These are phyloP conservation scores for Cucurbita maxima DNA, from an alignment of 306 rosid genomes.

Conservation along the genomic window DNA sequence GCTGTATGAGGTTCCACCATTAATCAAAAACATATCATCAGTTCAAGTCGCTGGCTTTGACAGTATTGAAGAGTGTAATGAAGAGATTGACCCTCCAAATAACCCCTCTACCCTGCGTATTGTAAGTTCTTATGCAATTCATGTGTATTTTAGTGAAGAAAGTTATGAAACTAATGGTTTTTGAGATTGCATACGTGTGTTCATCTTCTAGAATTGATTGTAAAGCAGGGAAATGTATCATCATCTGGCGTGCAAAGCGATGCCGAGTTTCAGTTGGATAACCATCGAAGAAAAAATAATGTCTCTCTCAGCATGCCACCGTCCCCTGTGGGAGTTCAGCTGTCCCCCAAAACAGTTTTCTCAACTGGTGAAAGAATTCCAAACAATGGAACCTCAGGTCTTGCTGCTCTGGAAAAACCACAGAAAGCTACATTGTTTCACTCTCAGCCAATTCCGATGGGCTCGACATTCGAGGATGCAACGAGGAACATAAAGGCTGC, in stretches of 20 bases:
- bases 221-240: slow-evolving; percentile 26
- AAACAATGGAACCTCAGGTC: slow-evolving; percentile 5
- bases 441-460: slow-evolving; percentile 64
- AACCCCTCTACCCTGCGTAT: slow-evolving; percentile 9
- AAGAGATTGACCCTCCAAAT: slow-evolving; percentile 1
- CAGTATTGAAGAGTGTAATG: background rate
- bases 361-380: slow-evolving; percentile 25
- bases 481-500: background rate
- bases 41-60: slow-evolving; percentile 42
- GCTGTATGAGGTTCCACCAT: slow-evolving; percentile 36
- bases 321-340: slow-evolving; percentile 19
- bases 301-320: slow-evolving; percentile 75
- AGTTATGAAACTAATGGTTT: background rate
- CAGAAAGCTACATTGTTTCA: slow-evolving; percentile 24
- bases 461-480: slow-evolving; percentile 7
- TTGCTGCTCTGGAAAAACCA: slow-evolving; percentile 5
- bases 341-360: slow-evolving; percentile 18
- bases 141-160: background rate
- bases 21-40: slow-evolving; percentile 36
- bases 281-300: slow-evolving; percentile 39
- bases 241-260: slow-evolving; percentile 9
- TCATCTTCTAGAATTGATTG: background rate
- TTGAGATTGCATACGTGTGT: background rate
- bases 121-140: slow-evolving; percentile 24
- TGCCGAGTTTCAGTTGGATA: slow-evolving; percentile 14